These are phyloP conservation scores for Nicotiana undulata DNA, from an alignment of 257 asterid genomes.

Conservation along the genomic window DNA sequence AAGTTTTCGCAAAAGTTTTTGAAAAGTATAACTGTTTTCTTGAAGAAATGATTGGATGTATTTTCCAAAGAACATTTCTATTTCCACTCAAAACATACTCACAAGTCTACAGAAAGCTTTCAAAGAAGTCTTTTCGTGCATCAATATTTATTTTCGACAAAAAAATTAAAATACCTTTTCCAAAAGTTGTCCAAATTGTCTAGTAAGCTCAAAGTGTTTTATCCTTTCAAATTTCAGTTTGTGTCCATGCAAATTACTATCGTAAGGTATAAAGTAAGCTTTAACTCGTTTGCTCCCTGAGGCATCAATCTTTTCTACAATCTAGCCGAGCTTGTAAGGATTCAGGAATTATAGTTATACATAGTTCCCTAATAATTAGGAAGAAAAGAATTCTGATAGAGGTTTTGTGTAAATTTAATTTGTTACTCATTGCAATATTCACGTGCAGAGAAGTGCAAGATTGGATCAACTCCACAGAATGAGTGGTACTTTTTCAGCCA, in stretches of 20 bases:
- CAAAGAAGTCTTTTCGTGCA: not conserved
- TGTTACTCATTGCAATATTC: not conserved
- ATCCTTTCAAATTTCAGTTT: not conserved
- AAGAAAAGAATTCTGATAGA: not conserved
- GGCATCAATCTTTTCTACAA: not conserved
- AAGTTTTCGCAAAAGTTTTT: too few relatives aligned
- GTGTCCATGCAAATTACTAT: not conserved
- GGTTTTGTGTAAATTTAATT: not conserved
- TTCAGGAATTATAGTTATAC: not conserved
- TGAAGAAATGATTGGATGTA: not conserved
- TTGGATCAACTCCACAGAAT: constrained; percentile 52
- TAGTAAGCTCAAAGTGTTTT: too few relatives aligned
- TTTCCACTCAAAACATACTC: not conserved
- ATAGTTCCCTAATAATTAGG: not conserved
- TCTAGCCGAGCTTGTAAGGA: not conserved
- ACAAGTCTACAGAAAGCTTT: not conserved
- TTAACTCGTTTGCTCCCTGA: not conserved
- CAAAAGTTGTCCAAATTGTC: too few relatives aligned
- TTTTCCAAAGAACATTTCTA: not conserved
- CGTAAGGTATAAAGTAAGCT: not conserved
- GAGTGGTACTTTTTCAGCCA: constrained; percentile 53
- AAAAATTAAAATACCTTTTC: too few relatives aligned
- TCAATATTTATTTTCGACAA: not conserved
- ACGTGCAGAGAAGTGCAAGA: constrained; percentile 55
- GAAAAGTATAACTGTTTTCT: too few relatives aligned